Evolutionary conservation across 345 rosid species (phyloP), one percentile per base, ranked within the genome.

Genomic region (Euclidium syriacum): DNA sequence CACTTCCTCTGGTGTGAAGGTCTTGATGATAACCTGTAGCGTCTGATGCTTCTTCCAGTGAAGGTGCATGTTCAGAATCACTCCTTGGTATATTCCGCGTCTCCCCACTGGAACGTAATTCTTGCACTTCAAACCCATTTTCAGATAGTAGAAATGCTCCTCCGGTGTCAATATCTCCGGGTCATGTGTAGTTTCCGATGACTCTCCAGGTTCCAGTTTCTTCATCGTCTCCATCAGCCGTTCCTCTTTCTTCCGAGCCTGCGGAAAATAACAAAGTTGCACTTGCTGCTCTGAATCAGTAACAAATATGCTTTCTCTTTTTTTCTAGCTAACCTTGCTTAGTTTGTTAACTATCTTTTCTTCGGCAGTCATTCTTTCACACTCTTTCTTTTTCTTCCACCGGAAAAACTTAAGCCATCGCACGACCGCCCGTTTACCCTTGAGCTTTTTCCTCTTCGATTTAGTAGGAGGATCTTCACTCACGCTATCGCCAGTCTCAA

Each of bases 1-100:
- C 35, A 94, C 95, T 69, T 90, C 99, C 40, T 90, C 96, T 0
- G 83, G 83, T 0, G 96, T 68, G 68, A 90, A 94, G 4, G 96
- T 94, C 78, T 84, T 94, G 47, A 90, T 91, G 15, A 84, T 68
- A 54, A 94, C 99, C 77, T 90, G 61, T 58, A 94, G 40, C 10
- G 95, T 87, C 76, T 94, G 97, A 75, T 87, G 97, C 63, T 90
- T 94, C 91, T 90, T 90, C 99, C 99, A 94, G 62, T 90, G 99
- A 77, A 94, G 81, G 70, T 94, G 99, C 99, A 94, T 94, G 76
- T 94, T 94, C 49, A 94, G 76, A 70, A 90, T 90, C 40, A 94
- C 97, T 59, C 99, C 96, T 65, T 94, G 97, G 78, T 90, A 94
- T 38, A 94, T 81, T 22, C 99, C 97, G 10, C 96, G 73, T 64